Percentiles rank a stretch among this genome's conserved stretches.
phyloP scores from a whole-genome alignment of 179 eudicot species.

The Amaranthus tricolor region DNA sequence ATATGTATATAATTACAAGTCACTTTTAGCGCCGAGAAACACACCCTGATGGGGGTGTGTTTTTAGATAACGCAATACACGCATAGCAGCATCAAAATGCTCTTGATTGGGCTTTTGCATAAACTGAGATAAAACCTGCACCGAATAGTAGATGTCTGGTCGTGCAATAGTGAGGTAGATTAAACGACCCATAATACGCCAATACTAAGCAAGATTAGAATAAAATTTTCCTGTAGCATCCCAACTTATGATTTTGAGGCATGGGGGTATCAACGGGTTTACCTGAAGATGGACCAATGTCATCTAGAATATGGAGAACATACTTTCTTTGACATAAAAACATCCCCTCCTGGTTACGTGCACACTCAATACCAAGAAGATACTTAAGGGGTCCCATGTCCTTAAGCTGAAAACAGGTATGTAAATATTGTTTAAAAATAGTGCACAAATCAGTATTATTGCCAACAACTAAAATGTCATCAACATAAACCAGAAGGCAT shows the following conservation, averaged over 20 bases:
- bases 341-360: not conserved
- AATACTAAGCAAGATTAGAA: not conserved
- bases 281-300: not conserved
- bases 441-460: not conserved
- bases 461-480: not conserved
- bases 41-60: too few species aligned
- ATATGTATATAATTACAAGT: not conserved
- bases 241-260: not conserved
- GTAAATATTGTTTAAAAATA: not conserved
- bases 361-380: not conserved
- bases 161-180: conserved; percentile 12
- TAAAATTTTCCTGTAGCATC: not conserved
- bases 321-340: not conserved
- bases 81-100: not conserved
- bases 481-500: not conserved
- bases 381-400: not conserved
- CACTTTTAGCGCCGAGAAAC: not conserved
- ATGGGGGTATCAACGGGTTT: conserved; percentile 1
- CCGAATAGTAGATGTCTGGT: not conserved
- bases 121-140: conserved; percentile 10
- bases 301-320: not conserved
- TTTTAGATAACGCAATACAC: conserved; percentile 1
- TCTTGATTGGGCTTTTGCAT: conserved; percentile 9
- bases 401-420: not conserved
- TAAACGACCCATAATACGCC: conserved; percentile 8